Conservation (phyloP, 768 basidiomycete genomes). For the Floccularia luteovirens region DNA sequence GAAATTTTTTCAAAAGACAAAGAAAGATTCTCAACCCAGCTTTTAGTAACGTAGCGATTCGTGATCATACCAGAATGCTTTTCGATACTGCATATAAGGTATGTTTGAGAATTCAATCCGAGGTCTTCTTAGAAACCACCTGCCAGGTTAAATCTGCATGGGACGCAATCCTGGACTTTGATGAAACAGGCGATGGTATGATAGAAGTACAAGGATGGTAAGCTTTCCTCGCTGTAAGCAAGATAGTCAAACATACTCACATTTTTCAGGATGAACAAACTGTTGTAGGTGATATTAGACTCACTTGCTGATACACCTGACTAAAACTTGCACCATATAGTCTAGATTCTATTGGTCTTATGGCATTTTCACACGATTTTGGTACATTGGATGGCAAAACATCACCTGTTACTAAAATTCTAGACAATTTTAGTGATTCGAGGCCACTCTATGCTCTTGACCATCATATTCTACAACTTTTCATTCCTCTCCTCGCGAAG, state of each 20-base stretch:
- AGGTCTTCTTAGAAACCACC: background rate
- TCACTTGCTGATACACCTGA: background rate
- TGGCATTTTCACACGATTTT: conserved; percentile 45
- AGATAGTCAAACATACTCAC: background rate
- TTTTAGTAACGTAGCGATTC: conserved; percentile 7
- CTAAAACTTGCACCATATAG: conserved; percentile 13
- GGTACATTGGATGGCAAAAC: conserved; percentile 30
- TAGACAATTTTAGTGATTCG: conserved; percentile 18
- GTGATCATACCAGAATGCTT: conserved; percentile 5
- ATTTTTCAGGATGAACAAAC: conserved; percentile 32
- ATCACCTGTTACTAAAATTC: conserved; percentile 20
- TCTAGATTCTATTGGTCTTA: conserved; percentile 40
- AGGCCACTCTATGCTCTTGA: conserved; percentile 7
- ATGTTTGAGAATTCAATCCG: background rate
- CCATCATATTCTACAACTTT: conserved; percentile 11
- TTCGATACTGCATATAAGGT: conserved; percentile 9
- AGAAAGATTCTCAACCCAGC: conserved; percentile 9
- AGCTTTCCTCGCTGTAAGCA: conserved; percentile 1
- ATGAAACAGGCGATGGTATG: conserved; percentile 12
- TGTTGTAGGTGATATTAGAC: conserved; percentile 24
- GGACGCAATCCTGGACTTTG: conserved; percentile 15
- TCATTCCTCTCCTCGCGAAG: conserved; percentile 17
- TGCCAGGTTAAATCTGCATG: conserved; percentile 21
- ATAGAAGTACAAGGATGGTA: conserved; percentile 44
- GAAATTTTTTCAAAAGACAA: conserved; percentile 7